Evolutionary conservation across 2,329 filamentous ascomycete genomes (phyloP).

Genomic region (Grosmannia penicillata): DNA sequence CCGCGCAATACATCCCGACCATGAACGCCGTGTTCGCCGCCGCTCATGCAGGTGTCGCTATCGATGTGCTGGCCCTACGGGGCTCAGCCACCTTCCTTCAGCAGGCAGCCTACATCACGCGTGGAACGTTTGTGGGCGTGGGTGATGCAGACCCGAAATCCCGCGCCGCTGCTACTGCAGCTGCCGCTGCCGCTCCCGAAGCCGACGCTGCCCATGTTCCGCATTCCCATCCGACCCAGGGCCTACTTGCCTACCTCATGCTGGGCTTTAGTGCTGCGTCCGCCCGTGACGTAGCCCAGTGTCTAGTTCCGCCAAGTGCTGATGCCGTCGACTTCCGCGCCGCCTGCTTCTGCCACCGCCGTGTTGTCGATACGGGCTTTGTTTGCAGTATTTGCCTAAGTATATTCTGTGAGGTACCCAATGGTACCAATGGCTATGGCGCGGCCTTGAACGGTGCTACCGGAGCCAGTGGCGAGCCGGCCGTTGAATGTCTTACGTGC

Average conservation of each 20-base stretch:
- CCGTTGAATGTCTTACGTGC: conserved; percentile 64
- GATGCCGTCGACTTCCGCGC: conserved; percentile 90
- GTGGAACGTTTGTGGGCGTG: conserved; percentile 39
- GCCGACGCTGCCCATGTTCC: no score
- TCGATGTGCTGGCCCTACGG: conserved; percentile 79
- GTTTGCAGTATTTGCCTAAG: conserved; percentile 94
- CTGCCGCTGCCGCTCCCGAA: no score
- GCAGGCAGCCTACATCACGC: conserved; percentile 59
- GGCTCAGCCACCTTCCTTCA: conserved; percentile 86
- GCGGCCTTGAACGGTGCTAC: no score
- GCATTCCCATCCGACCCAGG: conserved; percentile 48
- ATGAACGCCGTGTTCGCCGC: conserved; percentile 99
- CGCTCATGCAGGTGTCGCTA: conserved; percentile 71
- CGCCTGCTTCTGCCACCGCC: conserved; percentile 94
- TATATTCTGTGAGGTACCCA: conserved; percentile 61
- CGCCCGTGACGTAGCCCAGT: conserved; percentile 13
- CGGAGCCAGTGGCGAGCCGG: background rate
- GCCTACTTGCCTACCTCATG: conserved; percentile 85
- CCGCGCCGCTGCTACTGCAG: no score
- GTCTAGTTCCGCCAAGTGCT: conserved; percentile 61
- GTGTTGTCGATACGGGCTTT: conserved; percentile 81
- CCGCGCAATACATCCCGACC: conserved; percentile 90
- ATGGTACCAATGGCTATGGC: background rate
- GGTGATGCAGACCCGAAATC: conserved; percentile 11
- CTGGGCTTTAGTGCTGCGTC: conserved; percentile 51